These are phyloP conservation scores for Vaccinium macrocarpon DNA, from an alignment of 148 eudicot genomes.

Conservation along the genomic window DNA sequence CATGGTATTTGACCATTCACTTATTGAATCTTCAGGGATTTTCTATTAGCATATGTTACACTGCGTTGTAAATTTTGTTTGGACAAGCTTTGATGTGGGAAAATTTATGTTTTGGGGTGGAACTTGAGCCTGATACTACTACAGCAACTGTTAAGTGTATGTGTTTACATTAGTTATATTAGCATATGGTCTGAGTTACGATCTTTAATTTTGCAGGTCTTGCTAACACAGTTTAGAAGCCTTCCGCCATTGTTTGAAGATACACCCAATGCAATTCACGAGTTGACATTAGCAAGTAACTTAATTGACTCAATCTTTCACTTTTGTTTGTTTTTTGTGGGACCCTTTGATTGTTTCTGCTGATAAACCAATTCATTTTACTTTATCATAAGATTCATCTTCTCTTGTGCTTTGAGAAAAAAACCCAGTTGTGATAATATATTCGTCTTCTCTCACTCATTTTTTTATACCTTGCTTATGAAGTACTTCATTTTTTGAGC, in stretches of 20 bases:
- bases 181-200: not conserved
- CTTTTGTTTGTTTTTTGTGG: not conserved
- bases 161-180: not conserved
- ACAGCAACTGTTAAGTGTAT: not conserved
- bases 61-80: not conserved
- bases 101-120: not conserved
- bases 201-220: constrained; percentile 46
- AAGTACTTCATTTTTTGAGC: not conserved
- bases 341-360: not conserved
- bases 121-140: not conserved
- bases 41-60: not conserved
- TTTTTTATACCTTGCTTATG: not conserved
- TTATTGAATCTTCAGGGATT: too few relatives aligned
- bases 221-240: constrained; percentile 66
- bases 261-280: constrained; percentile 66
- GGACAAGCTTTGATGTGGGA: not conserved
- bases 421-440: not conserved
- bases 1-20: not conserved
- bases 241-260: constrained; percentile 80
- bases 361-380: not conserved
- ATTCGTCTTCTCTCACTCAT: not conserved
- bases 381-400: not conserved
- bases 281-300: constrained; percentile 83
- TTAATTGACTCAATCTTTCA: not conserved
- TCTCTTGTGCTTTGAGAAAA: not conserved